Conservation (phyloP, 495 filamentous ascomycete species). For the Penicillium angulare region DNA sequence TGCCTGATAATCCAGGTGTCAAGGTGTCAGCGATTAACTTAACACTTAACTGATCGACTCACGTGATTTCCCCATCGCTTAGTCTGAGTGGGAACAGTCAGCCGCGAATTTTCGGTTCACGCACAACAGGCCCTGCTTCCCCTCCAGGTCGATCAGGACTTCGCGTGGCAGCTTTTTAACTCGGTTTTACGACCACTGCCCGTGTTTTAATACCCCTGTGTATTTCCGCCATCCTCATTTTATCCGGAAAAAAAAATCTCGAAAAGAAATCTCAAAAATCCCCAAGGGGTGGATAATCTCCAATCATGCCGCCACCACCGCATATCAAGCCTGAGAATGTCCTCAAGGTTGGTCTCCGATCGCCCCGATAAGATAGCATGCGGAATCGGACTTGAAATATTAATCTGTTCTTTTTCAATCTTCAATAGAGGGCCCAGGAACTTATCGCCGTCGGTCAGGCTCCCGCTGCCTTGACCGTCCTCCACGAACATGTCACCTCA, state of each 20-base stretch:
- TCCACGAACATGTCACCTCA: slow-evolving; percentile 98
- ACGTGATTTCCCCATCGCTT: slow-evolving; percentile 41
- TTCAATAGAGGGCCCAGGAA: slow-evolving; percentile 78
- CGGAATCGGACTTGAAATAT: neutral
- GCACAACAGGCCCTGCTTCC: slow-evolving; percentile 39
- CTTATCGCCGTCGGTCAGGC: slow-evolving; percentile 96
- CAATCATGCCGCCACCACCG: slow-evolving; percentile 89
- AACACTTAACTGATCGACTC: neutral
- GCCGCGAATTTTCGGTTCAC: slow-evolving; percentile 40
- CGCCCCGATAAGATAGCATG: slow-evolving; percentile 2
- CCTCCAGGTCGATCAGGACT: slow-evolving; percentile 31
- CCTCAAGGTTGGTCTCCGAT: slow-evolving; percentile 64
- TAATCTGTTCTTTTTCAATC: slow-evolving; percentile 1
- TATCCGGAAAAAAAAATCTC: neutral
- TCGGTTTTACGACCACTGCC: slow-evolving; percentile 23
- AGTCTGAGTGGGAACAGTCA: slow-evolving; percentile 37
- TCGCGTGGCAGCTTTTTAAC: slow-evolving; percentile 45
- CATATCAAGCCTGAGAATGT: slow-evolving; percentile 99
- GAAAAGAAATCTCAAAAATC: slow-evolving; percentile 3
- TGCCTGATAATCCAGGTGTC: neutral
- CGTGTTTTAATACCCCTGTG: slow-evolving; percentile 19
- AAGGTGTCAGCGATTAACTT: neutral
- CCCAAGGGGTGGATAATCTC: slow-evolving; percentile 34
- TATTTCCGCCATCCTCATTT: slow-evolving; percentile 1
- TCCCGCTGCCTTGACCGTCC: slow-evolving; percentile 84